phyloP scores from a whole-genome alignment of 2,329 filamentous ascomycete species.

The Talaromyces sp. region DNA sequence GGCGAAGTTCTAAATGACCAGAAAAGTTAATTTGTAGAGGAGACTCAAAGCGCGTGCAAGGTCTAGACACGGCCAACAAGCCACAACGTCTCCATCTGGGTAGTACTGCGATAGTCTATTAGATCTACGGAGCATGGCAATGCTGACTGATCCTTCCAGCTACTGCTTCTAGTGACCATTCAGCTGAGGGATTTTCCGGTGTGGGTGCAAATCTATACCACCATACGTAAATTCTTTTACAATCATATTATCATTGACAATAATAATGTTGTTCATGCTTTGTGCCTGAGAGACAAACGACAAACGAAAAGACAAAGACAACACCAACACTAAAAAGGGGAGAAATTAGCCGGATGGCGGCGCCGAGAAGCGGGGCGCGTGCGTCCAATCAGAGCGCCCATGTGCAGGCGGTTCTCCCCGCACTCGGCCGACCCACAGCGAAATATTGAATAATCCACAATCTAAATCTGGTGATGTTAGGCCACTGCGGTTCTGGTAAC shows the following conservation, averaged over 20 bases:
- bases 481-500: no score
- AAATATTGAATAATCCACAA: background rate
- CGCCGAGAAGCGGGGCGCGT: background rate
- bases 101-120: background rate
- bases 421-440: background rate
- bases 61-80: background rate
- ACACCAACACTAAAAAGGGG: background rate
- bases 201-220: background rate
- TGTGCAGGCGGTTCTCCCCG: background rate
- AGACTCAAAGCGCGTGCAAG: background rate
- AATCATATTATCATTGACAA: background rate
- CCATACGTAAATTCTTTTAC: background rate
- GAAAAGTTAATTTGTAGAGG: background rate
- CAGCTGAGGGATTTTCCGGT: no score
- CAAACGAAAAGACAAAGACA: background rate
- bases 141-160: background rate
- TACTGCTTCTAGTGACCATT: no score
- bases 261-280: background rate
- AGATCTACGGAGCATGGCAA: background rate
- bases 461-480: background rate
- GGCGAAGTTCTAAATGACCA: background rate
- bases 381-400: background rate
- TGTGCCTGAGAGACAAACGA: no score
- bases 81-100: background rate
- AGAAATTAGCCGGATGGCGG: background rate